A percentile compares a stretch with the other conserved stretches of the same genome.
These are phyloP conservation scores for Moesziomyces aphidis DNA, from an alignment of 1,284 basidiomycete species.

Conservation along the genomic window DNA sequence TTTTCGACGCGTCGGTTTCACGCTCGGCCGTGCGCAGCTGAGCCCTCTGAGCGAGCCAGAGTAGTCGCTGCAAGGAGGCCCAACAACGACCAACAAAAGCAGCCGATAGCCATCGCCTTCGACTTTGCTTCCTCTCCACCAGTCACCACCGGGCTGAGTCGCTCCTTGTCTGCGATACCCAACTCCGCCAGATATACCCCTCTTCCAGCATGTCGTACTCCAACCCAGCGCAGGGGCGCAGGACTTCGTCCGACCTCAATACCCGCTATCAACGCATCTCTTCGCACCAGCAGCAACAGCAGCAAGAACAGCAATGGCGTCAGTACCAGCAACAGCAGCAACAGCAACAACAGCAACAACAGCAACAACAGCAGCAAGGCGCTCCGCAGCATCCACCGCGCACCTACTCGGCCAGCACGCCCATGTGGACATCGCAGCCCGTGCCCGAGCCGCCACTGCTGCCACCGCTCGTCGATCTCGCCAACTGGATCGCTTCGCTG, in stretches of 20 bases:
- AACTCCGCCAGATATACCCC: constrained; percentile 2
- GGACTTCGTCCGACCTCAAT: constrained; percentile 28
- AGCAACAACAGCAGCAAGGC: constrained; percentile 17
- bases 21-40: constrained; percentile 6
- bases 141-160: not conserved
- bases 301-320: constrained; percentile 25
- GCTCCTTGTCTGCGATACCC: not conserved
- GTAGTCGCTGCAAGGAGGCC: not conserved
- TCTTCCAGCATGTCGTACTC: constrained; percentile 20
- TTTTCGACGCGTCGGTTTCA: constrained; percentile 17
- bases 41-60: too few relatives aligned
- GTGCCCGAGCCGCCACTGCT: constrained; percentile 43
- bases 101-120: too few relatives aligned
- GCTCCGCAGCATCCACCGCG: constrained; percentile 4
- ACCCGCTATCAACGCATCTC: constrained; percentile 37
- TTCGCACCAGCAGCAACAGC: constrained; percentile 34
- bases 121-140: constrained; percentile 1
- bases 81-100: too few relatives aligned
- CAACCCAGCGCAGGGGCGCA: constrained; percentile 7
- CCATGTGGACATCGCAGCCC: constrained; percentile 40
- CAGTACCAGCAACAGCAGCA: constrained; percentile 21
- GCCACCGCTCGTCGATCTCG: constrained; percentile 34
- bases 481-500: constrained; percentile 45
- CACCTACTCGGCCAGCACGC: constrained; percentile 19
- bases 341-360: constrained; percentile 13